Conservation (phyloP, 2,329 filamentous ascomycete genomes). For the Fusarium sp. region DNA sequence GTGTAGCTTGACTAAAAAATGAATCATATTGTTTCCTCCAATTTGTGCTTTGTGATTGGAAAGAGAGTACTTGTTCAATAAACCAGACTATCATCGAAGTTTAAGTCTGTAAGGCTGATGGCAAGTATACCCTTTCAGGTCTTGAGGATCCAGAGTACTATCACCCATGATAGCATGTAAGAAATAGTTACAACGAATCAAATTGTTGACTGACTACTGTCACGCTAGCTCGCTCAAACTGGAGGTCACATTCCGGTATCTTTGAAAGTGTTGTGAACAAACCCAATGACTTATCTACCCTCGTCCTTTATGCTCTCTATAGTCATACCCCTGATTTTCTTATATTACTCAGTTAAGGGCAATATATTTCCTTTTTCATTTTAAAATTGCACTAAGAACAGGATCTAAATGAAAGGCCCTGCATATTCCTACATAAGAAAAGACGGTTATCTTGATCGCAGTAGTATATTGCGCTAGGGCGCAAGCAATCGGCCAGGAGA, state of each 20-base stretch:
- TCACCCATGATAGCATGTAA: background rate
- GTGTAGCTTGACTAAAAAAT: background rate
- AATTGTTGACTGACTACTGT: background rate
- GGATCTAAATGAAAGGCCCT: too few relatives aligned
- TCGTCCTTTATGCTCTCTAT: constrained; percentile 8
- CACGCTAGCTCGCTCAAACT: background rate
- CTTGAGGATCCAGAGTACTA: background rate
- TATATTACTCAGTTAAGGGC: too few relatives aligned
- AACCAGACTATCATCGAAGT: background rate
- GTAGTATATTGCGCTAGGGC: background rate
- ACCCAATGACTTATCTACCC: background rate
- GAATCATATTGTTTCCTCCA: too few relatives aligned
- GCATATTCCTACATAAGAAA: too few relatives aligned
- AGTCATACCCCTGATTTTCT: too few relatives aligned
- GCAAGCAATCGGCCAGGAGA: background rate
- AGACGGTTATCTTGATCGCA: background rate
- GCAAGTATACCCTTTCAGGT: background rate
- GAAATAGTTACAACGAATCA: background rate
- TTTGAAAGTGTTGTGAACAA: background rate
- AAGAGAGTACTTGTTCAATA: background rate
- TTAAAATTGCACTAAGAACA: too few relatives aligned
- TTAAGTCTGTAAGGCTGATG: background rate
- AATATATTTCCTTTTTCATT: too few relatives aligned
- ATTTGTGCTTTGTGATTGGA: too few relatives aligned
- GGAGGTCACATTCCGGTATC: background rate